phyloP scores from a whole-genome alignment of 1,284 basidiomycete species.

The Mycosarcoma maydis region DNA sequence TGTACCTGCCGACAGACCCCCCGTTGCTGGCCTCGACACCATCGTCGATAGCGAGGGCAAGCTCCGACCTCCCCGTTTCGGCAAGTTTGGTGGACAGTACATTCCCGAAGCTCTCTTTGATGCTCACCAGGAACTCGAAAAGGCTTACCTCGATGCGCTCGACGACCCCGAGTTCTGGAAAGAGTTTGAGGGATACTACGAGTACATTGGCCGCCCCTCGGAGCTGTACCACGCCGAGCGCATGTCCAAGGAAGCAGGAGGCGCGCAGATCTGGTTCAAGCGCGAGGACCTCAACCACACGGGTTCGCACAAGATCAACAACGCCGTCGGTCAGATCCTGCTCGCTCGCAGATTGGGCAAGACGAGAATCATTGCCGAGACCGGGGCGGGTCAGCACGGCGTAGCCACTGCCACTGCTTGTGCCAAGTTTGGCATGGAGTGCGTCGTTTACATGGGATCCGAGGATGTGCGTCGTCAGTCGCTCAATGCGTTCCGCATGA shows the following conservation, averaged over 20 bases:
- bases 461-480: conserved; percentile 96
- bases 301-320: conserved; percentile 67
- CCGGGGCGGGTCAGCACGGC: conserved; percentile 97
- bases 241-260: conserved; percentile 79
- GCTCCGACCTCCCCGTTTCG: conserved; percentile 79
- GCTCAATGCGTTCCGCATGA: conserved; percentile 96
- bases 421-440: conserved; percentile 94
- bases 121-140: conserved; percentile 88
- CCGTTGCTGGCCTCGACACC: conserved; percentile 54
- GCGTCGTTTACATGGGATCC: conserved; percentile 97
- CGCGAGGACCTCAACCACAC: conserved; percentile 82
- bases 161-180: conserved; percentile 90
- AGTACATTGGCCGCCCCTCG: conserved; percentile 84
- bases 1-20: conserved; percentile 46
- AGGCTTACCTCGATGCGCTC: conserved; percentile 85
- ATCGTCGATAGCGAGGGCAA: conserved; percentile 51
- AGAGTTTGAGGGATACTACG: conserved; percentile 87
- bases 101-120: conserved; percentile 94
- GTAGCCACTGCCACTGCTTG: conserved; percentile 98
- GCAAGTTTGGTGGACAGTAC: conserved; percentile 95
- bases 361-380: conserved; percentile 97
- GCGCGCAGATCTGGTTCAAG: conserved; percentile 97
- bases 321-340: conserved; percentile 73
- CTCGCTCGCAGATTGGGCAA: conserved; percentile 92
- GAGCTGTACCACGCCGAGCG: conserved; percentile 80